phyloP scores from a whole-genome alignment of 2,329 filamentous ascomycete species.

The Pyricularia grisea region DNA sequence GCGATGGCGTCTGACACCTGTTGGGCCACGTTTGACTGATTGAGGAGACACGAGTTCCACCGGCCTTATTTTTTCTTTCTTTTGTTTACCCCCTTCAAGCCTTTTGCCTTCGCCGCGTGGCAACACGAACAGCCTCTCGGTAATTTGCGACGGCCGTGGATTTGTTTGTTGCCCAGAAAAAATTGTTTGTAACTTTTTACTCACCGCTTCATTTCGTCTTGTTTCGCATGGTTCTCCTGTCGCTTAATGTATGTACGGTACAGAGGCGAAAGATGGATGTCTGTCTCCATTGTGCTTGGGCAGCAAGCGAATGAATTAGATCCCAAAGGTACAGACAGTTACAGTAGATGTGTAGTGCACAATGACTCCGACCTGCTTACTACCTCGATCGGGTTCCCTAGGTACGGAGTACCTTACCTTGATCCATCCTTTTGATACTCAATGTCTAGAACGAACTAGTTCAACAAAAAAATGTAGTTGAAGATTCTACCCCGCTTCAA shows the following conservation, averaged over 20 bases:
- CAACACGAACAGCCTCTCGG: not conserved
- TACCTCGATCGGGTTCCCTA: not conserved
- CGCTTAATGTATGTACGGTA: no score
- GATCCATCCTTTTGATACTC: not conserved
- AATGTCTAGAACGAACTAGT: not conserved
- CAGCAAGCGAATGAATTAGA: not conserved
- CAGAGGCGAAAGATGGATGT: not conserved
- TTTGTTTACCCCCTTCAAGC: not conserved
- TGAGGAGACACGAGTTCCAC: not conserved
- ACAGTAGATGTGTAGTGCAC: not conserved
- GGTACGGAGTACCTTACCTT: no score
- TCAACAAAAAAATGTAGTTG: not conserved
- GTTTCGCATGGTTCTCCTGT: not conserved
- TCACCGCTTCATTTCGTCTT: not conserved
- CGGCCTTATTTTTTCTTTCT: not conserved
- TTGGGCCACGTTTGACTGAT: not conserved
- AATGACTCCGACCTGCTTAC: not conserved
- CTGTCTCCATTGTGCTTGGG: not conserved
- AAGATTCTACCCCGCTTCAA: not conserved
- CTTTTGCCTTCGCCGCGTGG: not conserved
- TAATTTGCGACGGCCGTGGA: not conserved
- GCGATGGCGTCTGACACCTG: not conserved
- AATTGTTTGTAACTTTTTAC: not conserved
- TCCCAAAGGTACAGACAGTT: no score
- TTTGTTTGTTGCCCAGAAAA: not conserved